phyloP scores from a whole-genome alignment of 495 filamentous ascomycete species.

The Cercophora sp. region DNA sequence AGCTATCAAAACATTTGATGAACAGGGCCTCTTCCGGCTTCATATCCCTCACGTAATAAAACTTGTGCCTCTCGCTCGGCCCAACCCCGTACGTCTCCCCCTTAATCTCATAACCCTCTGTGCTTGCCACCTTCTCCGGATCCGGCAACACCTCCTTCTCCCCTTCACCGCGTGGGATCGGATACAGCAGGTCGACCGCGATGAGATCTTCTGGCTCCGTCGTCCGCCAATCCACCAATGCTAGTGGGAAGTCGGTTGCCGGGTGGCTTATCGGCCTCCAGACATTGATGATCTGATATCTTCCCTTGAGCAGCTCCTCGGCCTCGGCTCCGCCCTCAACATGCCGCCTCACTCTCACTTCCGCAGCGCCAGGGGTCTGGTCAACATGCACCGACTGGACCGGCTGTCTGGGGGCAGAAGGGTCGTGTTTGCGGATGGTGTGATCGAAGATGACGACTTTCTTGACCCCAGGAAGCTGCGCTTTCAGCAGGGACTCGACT shows the following conservation, averaged over 20 bases:
- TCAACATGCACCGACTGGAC: slow-evolving; percentile 78
- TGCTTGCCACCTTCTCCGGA: slow-evolving; percentile 17
- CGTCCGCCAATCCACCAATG: slow-evolving; percentile 60
- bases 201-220: slow-evolving; percentile 64
- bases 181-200: slow-evolving; percentile 67
- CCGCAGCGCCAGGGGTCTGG: slow-evolving; percentile 65
- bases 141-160: slow-evolving; percentile 33
- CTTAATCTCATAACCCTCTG: slow-evolving; percentile 43
- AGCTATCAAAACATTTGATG: slow-evolving; percentile 79
- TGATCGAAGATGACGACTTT: slow-evolving; percentile 80
- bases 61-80: slow-evolving; percentile 56
- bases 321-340: slow-evolving; percentile 46
- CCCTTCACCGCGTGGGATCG: slow-evolving; percentile 44
- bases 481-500: slow-evolving; percentile 62
- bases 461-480: slow-evolving; percentile 55
- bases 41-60: slow-evolving; percentile 82
- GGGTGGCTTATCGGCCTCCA: slow-evolving; percentile 71
- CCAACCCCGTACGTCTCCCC: slow-evolving; percentile 67
- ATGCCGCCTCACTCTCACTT: slow-evolving; percentile 62
- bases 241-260: slow-evolving; percentile 65
- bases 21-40: slow-evolving; percentile 68
- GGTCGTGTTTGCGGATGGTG: slow-evolving; percentile 64
- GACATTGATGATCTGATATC: slow-evolving; percentile 80
- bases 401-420: slow-evolving; percentile 54
- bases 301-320: slow-evolving; percentile 52